Conservation (phyloP, 2,329 filamentous ascomycete species). For the Xylariaceae sp. region DNA sequence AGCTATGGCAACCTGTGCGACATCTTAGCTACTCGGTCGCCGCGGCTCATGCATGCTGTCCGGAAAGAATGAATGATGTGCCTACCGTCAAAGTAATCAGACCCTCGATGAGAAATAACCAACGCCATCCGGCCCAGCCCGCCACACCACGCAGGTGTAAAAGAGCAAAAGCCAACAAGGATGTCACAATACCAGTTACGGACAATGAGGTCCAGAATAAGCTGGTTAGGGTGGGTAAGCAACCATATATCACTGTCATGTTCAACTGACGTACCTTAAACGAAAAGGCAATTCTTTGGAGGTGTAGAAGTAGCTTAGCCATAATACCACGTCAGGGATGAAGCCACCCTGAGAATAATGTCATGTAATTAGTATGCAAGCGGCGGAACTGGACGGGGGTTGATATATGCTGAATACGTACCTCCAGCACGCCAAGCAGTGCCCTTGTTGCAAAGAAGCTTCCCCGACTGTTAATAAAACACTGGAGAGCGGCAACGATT, state of each 20-base stretch:
- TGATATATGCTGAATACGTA: constrained; percentile 5
- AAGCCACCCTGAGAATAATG: constrained; percentile 30
- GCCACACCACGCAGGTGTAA: constrained; percentile 37
- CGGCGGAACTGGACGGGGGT: not conserved
- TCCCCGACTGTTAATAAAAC: constrained; percentile 23
- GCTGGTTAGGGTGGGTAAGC: constrained; percentile 13
- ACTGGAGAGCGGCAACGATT: constrained; percentile 31
- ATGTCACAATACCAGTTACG: constrained; percentile 33
- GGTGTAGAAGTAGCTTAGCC: constrained; percentile 36
- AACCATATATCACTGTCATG: not conserved
- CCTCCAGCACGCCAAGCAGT: constrained; percentile 30
- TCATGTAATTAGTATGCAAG: not conserved
- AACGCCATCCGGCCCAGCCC: constrained; percentile 40
- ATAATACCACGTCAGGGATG: constrained; percentile 35
- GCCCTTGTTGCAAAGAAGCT: constrained; percentile 28
- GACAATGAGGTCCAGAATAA: constrained; percentile 39
- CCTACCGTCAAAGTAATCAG: constrained; percentile 43
- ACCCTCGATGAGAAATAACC: constrained; percentile 55
- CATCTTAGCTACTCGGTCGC: not conserved
- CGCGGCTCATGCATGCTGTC: too few relatives aligned
- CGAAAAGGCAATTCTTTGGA: constrained; percentile 38
- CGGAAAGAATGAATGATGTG: not conserved
- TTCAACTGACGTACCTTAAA: constrained; percentile 29
- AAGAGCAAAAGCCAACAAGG: constrained; percentile 37
- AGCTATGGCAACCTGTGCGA: constrained; percentile 40